Base-by-base conservation (phyloP, 208 protist species). In the Leishmania tarentolae region DNA sequence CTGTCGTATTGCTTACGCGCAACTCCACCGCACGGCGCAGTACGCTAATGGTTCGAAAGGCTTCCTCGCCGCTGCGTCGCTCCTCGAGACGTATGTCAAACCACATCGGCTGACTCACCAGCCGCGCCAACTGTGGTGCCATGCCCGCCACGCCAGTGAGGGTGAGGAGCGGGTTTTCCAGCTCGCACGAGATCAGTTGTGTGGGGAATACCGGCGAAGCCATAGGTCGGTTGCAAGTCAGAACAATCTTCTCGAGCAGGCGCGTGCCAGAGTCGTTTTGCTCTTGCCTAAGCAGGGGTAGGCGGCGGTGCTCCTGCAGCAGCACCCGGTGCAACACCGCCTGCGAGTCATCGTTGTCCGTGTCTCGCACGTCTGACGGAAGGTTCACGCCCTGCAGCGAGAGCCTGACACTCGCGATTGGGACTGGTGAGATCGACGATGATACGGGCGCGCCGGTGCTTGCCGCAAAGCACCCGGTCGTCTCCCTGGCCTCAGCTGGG, bases 141-240 rank as follows among this genome's bases (percentile, higher is more conserved):
- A 76, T 42, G 7, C 35, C 79, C 24, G 46, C 76, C 28, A 63
- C 79, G 21, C 7, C 19, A 66, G 70, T 68, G 72, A 83, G 66
- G 61, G 50, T 77, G 24, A 89, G 63, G 1, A 88, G 81, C 8
- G 92, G 92, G 56, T 89, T 83, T 9, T 75, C 84, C 66, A 96
- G 75, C 59, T 79, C 84, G 78, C 92, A 96, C 13, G 85, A 88
- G 28, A 96, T 70, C 47, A 96, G 83, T 78, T 96, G 89, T 19
- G 78, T 70, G 0, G 92, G 92, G 66, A 94, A 96, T 15, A 92
- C n/a, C 42, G 59, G 42, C 1, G 92, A 96, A 11, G 76, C 70
- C 11, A 28, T 76, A 6, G 87, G 85, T 11, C 81, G 31, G 65
- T 72, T 63, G 71, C 92, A 96, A 24, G 81, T 44, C 44, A 92